Base-by-base conservation (phyloP, 768 basidiomycete species). In the Inosperma sp. region DNA sequence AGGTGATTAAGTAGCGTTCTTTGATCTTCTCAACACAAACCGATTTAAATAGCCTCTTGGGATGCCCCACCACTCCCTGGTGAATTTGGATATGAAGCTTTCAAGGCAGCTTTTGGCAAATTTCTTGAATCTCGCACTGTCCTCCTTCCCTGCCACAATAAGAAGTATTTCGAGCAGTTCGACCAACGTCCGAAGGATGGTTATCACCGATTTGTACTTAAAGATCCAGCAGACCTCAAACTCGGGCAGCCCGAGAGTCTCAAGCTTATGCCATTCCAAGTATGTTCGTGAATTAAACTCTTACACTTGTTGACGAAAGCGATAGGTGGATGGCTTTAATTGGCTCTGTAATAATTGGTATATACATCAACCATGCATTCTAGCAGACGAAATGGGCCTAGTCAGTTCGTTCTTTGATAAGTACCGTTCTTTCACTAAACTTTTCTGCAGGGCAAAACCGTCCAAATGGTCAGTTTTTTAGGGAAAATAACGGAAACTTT, bases 301-400 rank as follows among this genome's bases (percentile, higher is more conserved):
- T 42, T 35, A 26, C 23, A 33, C 7, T 40, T 1, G 17, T 17
- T 27, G n/a, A 23, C 41, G 41, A 31, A 14, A 36, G n/a, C 36
- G 22, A 21, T 49, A 88, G 85, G 76, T 86, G 7, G 84, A 88
- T 23, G 88, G 88, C 27, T 83, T 90, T 47, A 88, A 89, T 48
- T 91, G 88, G 90, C 72, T 92, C 39, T 84, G 79, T 56, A 80
- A 84, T 56, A 91, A 93, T 55, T 94, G 93, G 93, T 91, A 86
- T 84, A 83, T 79, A 56, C 77, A 73, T 35, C 91, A 91, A 54
- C 81, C 82, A 35, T 91, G 86, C 54, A 94, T 94, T 55, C 78
- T 98, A 17, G 95, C 96, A 3, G 96, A 99, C 63, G 96, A 98
- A 67, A 98, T 99, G 96, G 93, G 93, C 52, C 69, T 93, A 64